These are phyloP conservation scores for Podosphaera xanthii DNA, from an alignment of 2,329 filamentous ascomycete species.

Conservation along the genomic window DNA sequence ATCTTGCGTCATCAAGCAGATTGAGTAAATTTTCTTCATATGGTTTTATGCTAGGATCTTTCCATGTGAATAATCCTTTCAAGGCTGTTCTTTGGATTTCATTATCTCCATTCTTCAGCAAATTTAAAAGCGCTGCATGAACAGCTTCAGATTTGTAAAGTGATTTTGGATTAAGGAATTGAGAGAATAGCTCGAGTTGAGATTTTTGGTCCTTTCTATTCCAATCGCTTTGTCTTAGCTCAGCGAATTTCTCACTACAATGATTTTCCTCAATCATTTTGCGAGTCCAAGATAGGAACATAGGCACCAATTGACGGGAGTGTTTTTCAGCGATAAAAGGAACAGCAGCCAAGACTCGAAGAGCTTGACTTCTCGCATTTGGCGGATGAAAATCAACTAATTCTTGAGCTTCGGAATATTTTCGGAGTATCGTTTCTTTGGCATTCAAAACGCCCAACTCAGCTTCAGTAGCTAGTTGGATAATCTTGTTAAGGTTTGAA, in stretches of 20 bases:
- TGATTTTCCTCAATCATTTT: slow-evolving; percentile 20
- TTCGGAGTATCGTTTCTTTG: slow-evolving; percentile 32
- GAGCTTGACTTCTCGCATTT: slow-evolving; percentile 49
- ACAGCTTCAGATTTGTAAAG: slow-evolving; percentile 60
- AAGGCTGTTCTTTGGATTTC: slow-evolving; percentile 74
- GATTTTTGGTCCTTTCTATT: slow-evolving; percentile 61
- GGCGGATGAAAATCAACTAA: slow-evolving; percentile 25
- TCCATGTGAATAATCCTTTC: slow-evolving; percentile 76
- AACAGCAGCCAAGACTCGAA: slow-evolving; percentile 52
- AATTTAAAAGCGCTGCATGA: slow-evolving; percentile 46
- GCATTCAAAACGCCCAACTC: slow-evolving; percentile 30
- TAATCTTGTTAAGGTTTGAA: slow-evolving; percentile 42
- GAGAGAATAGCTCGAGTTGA: slow-evolving; percentile 57
- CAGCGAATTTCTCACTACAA: slow-evolving; percentile 9
- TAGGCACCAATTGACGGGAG: slow-evolving; percentile 64
- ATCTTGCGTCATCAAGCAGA: slow-evolving; percentile 71
- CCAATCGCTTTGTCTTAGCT: slow-evolving; percentile 30
- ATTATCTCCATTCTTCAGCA: slow-evolving; percentile 70
- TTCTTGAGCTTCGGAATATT: slow-evolving; percentile 42
- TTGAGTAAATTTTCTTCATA: slow-evolving; percentile 76
- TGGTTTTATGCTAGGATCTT: slow-evolving; percentile 46
- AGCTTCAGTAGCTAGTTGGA: slow-evolving; percentile 26
- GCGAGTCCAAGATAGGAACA: slow-evolving; percentile 62
- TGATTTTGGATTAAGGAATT: slow-evolving; percentile 70
- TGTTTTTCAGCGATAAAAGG: slow-evolving; percentile 65